Evolutionary conservation across 1,139 yeast species (phyloP), one percentile per base, ranked within the genome.

Genomic region (Pichia kudriavzevii): DNA sequence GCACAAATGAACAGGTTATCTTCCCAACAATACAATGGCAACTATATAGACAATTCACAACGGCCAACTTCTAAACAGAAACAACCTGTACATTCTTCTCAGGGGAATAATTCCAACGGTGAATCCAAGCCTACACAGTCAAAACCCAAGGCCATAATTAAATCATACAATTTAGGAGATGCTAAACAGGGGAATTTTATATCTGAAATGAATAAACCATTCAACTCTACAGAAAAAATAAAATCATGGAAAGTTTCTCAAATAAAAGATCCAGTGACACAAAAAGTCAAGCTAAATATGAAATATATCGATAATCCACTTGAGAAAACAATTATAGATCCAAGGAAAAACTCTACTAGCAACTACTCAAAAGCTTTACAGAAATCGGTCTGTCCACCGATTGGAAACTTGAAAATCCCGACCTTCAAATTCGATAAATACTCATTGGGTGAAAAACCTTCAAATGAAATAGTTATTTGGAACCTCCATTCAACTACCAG

Each of bases 391-490:
- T 43, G 40, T 28, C 44, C 45, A 17, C 32, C 42, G 7, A 53
- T 45, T 27, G 50, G 54, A 7, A 46, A 65, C 18, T 58, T 77
- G 18, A 71, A 75, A 0, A 61, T 70, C 24, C 75, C 84, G 1
- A 67, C 67, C 36, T 72, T 74, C 44, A 50, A 61, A 3, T 79
- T 64, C 49, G 95, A 87, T 55, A 69, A 74, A 38, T 67, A 79
- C 49, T 83, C 94, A 0, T 56, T 85, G 17, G 94, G 94, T 0
- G 79, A 80, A 0, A 75, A 79, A 10, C 95, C 95, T 0, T 69
- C 77, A 4, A 64, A 75, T 4, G 84, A 81, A 48, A 56, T 87
- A 24, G 71, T 85, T 2, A 65, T 85, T 7, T 79, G 85, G 67
- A 82, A 79, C 21, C 61, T 79, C 59, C 58, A 71, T 43, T 43